Conservation (phyloP, 177 flowering plant genomes). For the Vitis hybrid region DNA sequence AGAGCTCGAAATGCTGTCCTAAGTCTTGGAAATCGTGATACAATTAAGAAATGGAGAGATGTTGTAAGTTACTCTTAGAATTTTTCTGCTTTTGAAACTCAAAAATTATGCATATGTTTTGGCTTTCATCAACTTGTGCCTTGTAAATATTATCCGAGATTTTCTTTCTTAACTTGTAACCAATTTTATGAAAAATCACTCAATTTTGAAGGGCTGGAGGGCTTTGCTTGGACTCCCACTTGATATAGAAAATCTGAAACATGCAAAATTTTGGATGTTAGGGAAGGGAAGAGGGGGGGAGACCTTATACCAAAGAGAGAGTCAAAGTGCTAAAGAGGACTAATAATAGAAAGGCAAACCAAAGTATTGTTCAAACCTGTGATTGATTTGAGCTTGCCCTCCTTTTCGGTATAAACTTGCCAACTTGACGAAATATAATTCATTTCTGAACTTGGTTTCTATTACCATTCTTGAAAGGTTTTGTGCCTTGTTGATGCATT, state of each 20-base stretch:
- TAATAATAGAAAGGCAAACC: not conserved
- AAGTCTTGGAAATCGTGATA: conserved; percentile 94
- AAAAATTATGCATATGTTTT: not conserved
- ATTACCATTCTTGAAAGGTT: too few species aligned
- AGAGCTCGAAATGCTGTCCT: conserved; percentile 83
- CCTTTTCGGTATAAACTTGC: too few species aligned
- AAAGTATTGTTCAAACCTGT: not conserved
- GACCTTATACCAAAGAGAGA: not conserved
- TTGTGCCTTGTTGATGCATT: too few species aligned
- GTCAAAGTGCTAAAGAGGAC: not conserved
- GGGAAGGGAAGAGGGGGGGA: not conserved
- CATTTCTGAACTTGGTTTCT: too few species aligned
- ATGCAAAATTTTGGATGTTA: not conserved
- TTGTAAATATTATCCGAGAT: not conserved
- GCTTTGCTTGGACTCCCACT: too few species aligned
- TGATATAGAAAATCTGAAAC: too few species aligned
- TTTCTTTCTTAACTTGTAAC: too few species aligned
- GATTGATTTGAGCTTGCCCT: not conserved
- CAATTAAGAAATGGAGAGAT: conserved; percentile 96
- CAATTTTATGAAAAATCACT: too few species aligned
- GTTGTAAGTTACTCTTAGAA: conserved; percentile 50
- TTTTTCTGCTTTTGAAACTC: not conserved
- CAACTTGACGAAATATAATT: too few species aligned
- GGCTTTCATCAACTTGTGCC: not conserved
- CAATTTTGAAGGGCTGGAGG: too few species aligned